Percentiles rank a stretch among this genome's conserved stretches.
These are phyloP conservation scores for Aspergillus sp. DNA, from an alignment of 2,329 filamentous ascomycete genomes.

Conservation along the genomic window DNA sequence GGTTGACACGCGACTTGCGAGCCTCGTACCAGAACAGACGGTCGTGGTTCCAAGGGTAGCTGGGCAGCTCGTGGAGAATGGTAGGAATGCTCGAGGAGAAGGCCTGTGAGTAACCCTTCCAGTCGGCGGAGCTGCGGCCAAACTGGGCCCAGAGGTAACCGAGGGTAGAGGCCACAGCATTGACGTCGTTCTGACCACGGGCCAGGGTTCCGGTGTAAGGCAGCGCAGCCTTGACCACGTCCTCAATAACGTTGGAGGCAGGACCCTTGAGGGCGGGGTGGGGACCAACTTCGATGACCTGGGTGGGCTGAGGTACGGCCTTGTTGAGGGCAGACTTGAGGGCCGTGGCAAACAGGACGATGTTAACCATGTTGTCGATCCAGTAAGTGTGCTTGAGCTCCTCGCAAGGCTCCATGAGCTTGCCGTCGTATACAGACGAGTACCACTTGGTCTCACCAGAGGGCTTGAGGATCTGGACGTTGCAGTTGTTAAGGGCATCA, in stretches of 20 bases:
- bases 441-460: not conserved
- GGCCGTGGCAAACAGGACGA: conserved; percentile 5
- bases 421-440: not conserved
- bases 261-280: conserved; percentile 8
- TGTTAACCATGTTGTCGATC: conserved; percentile 10
- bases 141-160: not conserved
- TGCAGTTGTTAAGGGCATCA: not conserved
- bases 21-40: not conserved
- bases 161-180: not conserved
- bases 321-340: not conserved
- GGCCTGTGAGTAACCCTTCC: not conserved
- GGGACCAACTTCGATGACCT: conserved; percentile 2
- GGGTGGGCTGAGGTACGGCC: not conserved
- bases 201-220: not conserved
- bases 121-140: not conserved
- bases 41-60: conserved; percentile 4
- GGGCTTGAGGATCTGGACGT: too few relatives aligned
- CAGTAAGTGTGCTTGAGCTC: conserved; percentile 4
- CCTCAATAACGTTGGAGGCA: not conserved
- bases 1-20: not conserved
- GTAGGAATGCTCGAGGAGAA: not conserved
- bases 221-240: not conserved
- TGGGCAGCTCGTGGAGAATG: not conserved
- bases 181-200: conserved; percentile 1
- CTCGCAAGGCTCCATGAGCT: not conserved